Evolutionary conservation across 805 yeast genomes (phyloP), one percentile per base, ranked within the genome.

Genomic region (Cephaloascus fragrans): DNA sequence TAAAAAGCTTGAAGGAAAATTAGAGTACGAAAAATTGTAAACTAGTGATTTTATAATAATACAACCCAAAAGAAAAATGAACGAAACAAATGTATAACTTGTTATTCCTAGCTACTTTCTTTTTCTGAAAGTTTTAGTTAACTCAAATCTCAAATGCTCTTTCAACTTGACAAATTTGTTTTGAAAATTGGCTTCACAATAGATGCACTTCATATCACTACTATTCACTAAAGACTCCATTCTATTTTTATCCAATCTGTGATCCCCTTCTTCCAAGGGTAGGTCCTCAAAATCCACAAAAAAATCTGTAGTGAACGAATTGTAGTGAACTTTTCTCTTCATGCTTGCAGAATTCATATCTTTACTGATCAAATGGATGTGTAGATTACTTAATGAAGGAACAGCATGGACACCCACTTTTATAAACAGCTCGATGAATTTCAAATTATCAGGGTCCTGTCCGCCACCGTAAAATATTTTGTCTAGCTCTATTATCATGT

Each of bases 1-100:
- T 39, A 93, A 93, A 82, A 93, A 93, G 64, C 74, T 93, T 61
- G 98, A 93, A 68, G 97, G 97, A 47, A 84, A 85, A 60, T 66
- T 90, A 45, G 97, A 90, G 53, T 93, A 93, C 61, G 95, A 93
- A 68, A 93, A 93, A 71, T 68, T 93, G 57, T 93, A 67, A 49
- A 26, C 19, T 18, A 26, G n/a, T 12, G 12, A 23, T 8, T 23
- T 23, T 8, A 23, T 23, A 23, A 6, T 8, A 23, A 23, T 8
- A 23, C 6, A 8, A 23, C 28, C 10, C 12, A 8, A 6, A 23
- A 23, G 28, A 23, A 23, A 23, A 23, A 23, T 23, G 6, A 23
- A 23, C 28, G 28, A 8, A n/a, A n/a, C n/a, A n/a, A n/a, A n/a
- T n/a, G n/a, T n/a, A n/a, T n/a, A n/a, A n/a, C n/a, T n/a, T n/a